Conservation (phyloP, 2,329 filamentous ascomycete species). For the Talaromyces albobiverticillius region DNA sequence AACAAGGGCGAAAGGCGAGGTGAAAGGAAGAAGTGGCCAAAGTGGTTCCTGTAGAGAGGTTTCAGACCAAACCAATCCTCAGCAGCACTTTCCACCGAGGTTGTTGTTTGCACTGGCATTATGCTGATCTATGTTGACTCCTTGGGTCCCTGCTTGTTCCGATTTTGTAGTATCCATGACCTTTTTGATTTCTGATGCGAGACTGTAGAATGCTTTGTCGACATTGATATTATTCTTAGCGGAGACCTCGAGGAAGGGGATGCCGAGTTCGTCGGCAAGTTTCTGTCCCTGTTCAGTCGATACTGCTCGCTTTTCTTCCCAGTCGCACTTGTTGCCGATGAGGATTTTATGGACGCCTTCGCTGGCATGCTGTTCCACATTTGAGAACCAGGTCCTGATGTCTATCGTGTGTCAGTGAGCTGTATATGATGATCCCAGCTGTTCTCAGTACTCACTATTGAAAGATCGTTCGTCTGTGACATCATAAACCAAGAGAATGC, state of each 20-base stretch:
- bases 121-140: conserved; percentile 67
- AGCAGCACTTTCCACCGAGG: conserved; percentile 73
- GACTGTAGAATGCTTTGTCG: conserved; percentile 94
- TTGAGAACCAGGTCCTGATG: conserved; percentile 99
- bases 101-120: conserved; percentile 51
- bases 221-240: conserved; percentile 99
- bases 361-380: conserved; percentile 96
- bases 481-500: conserved; percentile 95
- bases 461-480: conserved; percentile 96
- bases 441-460: conserved; percentile 66
- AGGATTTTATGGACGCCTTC: conserved; percentile 99
- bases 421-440: conserved; percentile 12
- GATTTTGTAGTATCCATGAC: conserved; percentile 88
- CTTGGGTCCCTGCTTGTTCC: conserved; percentile 58
- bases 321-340: conserved; percentile 99
- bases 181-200: conserved; percentile 98
- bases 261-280: conserved; percentile 90
- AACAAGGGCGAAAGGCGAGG: background rate
- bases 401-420: conserved; percentile 54
- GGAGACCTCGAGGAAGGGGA: conserved; percentile 97
- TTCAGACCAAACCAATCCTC: conserved; percentile 26
- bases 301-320: conserved; percentile 97
- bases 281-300: conserved; percentile 90
- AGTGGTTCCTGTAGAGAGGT: background rate
- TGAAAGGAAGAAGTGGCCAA: background rate